These are phyloP conservation scores for Mycena venus DNA, from an alignment of 768 basidiomycete genomes.

Conservation along the genomic window DNA sequence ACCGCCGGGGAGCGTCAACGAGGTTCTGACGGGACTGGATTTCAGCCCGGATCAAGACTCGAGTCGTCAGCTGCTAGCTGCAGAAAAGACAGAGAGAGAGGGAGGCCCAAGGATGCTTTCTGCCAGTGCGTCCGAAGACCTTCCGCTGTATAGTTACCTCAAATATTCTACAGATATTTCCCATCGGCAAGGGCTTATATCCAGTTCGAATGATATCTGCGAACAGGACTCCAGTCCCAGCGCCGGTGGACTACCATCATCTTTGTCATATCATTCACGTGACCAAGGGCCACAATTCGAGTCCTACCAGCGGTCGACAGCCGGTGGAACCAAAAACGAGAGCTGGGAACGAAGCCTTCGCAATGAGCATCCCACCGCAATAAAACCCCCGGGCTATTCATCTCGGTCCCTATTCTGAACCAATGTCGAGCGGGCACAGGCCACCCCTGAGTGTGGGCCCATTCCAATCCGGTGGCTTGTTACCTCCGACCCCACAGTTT, in stretches of 20 bases:
- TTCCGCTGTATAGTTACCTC: background rate
- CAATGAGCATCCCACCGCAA: background rate
- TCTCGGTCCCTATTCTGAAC: background rate
- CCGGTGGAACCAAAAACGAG: no score
- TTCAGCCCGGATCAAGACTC: no score
- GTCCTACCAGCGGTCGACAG: background rate
- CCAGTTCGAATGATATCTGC: background rate
- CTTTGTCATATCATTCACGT: background rate
- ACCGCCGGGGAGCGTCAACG: no score
- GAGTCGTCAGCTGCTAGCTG: no score
- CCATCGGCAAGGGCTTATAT: background rate
- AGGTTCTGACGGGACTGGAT: no score
- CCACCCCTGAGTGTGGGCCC: background rate
- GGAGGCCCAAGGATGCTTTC: background rate
- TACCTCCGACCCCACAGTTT: no score
- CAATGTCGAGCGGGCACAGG: no score
- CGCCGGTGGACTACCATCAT: background rate
- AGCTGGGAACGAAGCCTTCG: background rate
- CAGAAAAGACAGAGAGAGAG: background rate
- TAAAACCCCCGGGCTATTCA: background rate
- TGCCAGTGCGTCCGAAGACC: background rate
- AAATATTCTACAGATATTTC: background rate
- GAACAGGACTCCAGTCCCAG: no score
- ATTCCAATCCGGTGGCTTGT: no score
- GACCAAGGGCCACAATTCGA: background rate